Evolutionary conservation across 108 stramenopile genomes (phyloP).

Genomic region (Parietichytrium sp.): DNA sequence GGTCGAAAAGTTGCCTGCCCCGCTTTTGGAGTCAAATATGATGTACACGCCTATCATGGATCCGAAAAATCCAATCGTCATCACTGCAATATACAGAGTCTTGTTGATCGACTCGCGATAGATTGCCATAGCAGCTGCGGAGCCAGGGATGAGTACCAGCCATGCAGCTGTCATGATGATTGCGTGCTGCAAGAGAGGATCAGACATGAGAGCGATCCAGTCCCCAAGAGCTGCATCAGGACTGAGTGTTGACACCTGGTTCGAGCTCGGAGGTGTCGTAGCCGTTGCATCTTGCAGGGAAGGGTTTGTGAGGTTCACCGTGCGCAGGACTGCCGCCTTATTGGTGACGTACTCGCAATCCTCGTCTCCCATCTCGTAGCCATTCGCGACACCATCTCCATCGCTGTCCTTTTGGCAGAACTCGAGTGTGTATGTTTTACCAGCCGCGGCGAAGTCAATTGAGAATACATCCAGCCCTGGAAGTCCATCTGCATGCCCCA

Average conservation of each 20-base stretch:
- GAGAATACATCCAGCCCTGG: not conserved
- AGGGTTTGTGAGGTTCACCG: too few species aligned
- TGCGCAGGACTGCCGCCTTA: too few species aligned
- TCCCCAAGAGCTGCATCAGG: not conserved
- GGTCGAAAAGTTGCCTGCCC: not conserved
- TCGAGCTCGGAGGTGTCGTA: too few species aligned
- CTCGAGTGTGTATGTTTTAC: not conserved
- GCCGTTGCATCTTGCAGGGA: too few species aligned
- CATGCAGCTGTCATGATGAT: not conserved
- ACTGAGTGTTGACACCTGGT: too few species aligned
- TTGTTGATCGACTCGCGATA: too few species aligned
- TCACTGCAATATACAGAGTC: too few species aligned
- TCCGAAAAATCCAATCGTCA: too few species aligned
- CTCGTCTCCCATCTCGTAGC: conserved; percentile 1
- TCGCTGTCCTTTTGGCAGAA: conserved; percentile 37
- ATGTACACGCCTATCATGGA: not conserved
- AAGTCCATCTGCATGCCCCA: too few species aligned
- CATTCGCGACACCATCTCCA: not conserved
- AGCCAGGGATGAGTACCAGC: not conserved
- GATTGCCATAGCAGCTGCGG: not conserved
- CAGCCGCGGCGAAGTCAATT: not conserved
- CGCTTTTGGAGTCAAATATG: not conserved
- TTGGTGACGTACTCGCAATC: too few species aligned
- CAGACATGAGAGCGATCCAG: not conserved
- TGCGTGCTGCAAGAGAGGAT: not conserved